phyloP scores from a whole-genome alignment of 495 filamentous ascomycete species.

The Penicillium macrosclerotiorum region DNA sequence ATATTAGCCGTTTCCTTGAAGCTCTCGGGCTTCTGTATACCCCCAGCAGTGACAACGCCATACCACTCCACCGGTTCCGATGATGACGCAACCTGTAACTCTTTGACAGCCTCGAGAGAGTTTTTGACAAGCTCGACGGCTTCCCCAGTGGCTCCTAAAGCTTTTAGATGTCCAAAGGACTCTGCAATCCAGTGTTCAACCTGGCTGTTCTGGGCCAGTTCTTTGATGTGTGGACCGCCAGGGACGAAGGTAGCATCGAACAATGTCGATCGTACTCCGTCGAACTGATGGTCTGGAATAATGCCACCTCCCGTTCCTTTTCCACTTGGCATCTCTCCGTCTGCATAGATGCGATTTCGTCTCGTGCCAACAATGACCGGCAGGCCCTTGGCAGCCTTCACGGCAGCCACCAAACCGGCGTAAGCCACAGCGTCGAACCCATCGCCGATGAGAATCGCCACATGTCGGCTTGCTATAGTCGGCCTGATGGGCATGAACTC shows the following conservation, averaged over 20 bases:
- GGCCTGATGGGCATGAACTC: conserved; percentile 56
- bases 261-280: conserved; percentile 73
- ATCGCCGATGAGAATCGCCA: conserved; percentile 75
- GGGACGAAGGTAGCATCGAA: conserved; percentile 76
- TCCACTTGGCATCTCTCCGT: conserved; percentile 46
- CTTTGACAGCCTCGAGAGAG: conserved; percentile 47
- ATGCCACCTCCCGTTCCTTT: conserved; percentile 45
- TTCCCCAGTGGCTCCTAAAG: conserved; percentile 68
- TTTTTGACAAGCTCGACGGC: conserved; percentile 57
- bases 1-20: conserved; percentile 48
- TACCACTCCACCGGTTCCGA: conserved; percentile 61
- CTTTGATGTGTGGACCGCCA: conserved; percentile 58
- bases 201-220: conserved; percentile 63
- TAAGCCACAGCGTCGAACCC: conserved; percentile 65
- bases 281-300: conserved; percentile 70
- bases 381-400: background rate
- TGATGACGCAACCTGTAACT: conserved; percentile 38
- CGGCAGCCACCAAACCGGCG: conserved; percentile 46
- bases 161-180: conserved; percentile 69
- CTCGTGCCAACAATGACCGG: background rate
- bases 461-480: conserved; percentile 63
- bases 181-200: conserved; percentile 75
- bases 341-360: conserved; percentile 45
- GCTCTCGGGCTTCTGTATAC: conserved; percentile 44
- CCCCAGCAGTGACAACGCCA: conserved; percentile 65